Base-by-base conservation (phyloP, 2,329 filamentous ascomycete species). In the Tolypocladium album region DNA sequence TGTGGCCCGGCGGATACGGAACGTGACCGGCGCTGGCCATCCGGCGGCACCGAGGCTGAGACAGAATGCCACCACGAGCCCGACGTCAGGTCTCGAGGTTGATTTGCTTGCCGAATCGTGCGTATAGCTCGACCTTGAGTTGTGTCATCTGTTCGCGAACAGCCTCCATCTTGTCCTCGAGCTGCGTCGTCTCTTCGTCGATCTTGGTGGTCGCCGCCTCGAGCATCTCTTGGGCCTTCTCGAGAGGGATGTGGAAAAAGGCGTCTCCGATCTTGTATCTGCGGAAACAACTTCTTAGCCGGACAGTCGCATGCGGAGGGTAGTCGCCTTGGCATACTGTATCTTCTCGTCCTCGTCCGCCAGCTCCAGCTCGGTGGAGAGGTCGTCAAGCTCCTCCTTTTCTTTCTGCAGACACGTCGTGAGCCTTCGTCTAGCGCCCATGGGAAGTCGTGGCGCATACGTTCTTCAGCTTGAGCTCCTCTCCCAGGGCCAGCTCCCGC, bases 181-280 rank as follows among this genome's bases (percentile, higher is more conserved):
- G 76, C 61, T 76, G 80, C 24, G 82, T 79, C 20, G 96, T 88
- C 59, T 95, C 89, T 64, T 86, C 79, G 65, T 96, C 91, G 63
- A 96, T 86, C 68, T 82, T 83, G 63, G 87, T 81, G 7, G 87
- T 87, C 7, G 90, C 88, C 13, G 82, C 75, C 22, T 85, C 79
- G 6, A 99, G 86, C 75, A 97, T 83, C 66, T 93, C 87, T 71
- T 97, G 91, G 2, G 94, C 94, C 71, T 96, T 88, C 56, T 87
- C 77, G 20, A 97, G 82, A 11, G 89, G 87, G 58, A 99, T 77
- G 61, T 91, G 89, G 74, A 97, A 89, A 78, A 97, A 99, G 7
- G 92, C 90, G 74, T 97, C 94, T 65, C 94, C 94, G 61, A 99
- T 90, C 77, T 96, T 96, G 80, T 97, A 97, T 61, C 92, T 97